Percentiles rank a stretch among this genome's conserved stretches.
Conservation (phyloP, 2,329 filamentous ascomycete genomes). For the Colletotrichum cuscutae region DNA sequence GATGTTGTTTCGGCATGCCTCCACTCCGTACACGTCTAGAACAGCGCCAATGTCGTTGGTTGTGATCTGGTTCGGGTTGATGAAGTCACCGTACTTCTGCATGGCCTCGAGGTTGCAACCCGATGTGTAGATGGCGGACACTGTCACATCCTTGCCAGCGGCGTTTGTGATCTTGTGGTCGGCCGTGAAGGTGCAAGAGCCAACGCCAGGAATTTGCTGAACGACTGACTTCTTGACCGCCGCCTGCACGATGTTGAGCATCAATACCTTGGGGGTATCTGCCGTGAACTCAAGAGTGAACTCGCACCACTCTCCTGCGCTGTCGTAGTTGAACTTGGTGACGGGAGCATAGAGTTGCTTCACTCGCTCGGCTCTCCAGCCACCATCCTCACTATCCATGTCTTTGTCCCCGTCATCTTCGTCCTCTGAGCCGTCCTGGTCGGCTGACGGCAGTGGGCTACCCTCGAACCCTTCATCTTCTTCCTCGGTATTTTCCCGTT, state of each 20-base stretch:
- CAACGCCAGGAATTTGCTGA: conserved; percentile 84
- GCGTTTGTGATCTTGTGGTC: conserved; percentile 64
- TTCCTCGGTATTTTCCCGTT: conserved; percentile 65
- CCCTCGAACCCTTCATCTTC: conserved; percentile 63
- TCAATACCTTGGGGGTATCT: conserved; percentile 86
- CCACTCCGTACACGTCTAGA: conserved; percentile 88
- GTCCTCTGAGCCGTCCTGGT: conserved; percentile 40
- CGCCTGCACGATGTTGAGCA: conserved; percentile 89
- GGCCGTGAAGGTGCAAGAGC: conserved; percentile 74
- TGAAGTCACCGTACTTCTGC: conserved; percentile 85
- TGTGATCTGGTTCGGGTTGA: conserved; percentile 86
- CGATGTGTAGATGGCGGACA: conserved; percentile 76
- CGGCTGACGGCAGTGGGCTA: conserved; percentile 52
- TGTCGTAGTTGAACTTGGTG: conserved; percentile 82
- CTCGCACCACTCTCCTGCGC: conserved; percentile 79
- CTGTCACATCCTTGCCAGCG: conserved; percentile 59
- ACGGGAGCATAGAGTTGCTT: conserved; percentile 73
- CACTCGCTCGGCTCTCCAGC: conserved; percentile 69
- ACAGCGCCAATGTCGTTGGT: conserved; percentile 95
- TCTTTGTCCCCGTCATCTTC: conserved; percentile 49
- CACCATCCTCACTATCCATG: conserved; percentile 51
- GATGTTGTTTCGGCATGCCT: conserved; percentile 89
- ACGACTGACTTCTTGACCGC: conserved; percentile 83
- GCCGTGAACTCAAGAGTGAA: conserved; percentile 87
- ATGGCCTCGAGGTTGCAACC: conserved; percentile 92